These are phyloP conservation scores for Brettanomyces custersianus DNA, from an alignment of 805 yeast genomes.

Conservation along the genomic window DNA sequence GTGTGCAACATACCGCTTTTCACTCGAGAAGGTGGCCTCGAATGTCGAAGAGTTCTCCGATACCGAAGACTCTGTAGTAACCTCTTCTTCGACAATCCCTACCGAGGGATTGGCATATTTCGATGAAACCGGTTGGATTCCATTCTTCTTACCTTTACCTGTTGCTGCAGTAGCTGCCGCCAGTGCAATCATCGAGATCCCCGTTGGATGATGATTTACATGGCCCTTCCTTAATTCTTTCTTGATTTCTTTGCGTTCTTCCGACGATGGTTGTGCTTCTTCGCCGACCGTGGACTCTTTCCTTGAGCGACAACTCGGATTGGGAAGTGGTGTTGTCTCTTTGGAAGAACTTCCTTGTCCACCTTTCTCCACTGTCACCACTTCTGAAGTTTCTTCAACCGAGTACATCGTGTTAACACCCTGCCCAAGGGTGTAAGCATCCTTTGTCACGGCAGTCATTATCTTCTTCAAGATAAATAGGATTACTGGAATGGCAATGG, in stretches of 20 bases:
- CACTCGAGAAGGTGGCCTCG: too few relatives aligned
- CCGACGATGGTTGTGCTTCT: not conserved
- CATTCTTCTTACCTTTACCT: too few relatives aligned
- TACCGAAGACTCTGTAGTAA: too few relatives aligned
- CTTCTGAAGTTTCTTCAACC: not conserved
- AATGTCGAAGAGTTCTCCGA: too few relatives aligned
- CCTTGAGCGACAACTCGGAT: constrained; percentile 10
- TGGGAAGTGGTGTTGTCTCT: not conserved
- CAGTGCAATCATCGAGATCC: too few relatives aligned
- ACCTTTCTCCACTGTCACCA: not conserved
- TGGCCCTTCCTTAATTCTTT: too few relatives aligned
- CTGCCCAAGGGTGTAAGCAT: constrained; percentile 16
- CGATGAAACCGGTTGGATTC: too few relatives aligned
- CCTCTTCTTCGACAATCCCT: too few relatives aligned
- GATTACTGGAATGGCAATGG: not conserved
- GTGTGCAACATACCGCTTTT: too few relatives aligned
- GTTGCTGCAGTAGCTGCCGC: not conserved
- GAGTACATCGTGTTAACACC: constrained; percentile 18
- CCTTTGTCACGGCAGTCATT: constrained; percentile 8
- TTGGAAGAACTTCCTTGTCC: not conserved
- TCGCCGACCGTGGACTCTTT: constrained; percentile 5
- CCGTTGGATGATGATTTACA: too few relatives aligned
- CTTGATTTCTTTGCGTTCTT: too few relatives aligned
- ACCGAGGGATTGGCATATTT: too few relatives aligned
- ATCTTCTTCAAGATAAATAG: not conserved